Evolutionary conservation across 2,329 filamentous ascomycete genomes (phyloP), one percentile per base, ranked within the genome.

Genomic region (Hypocreales sp.): DNA sequence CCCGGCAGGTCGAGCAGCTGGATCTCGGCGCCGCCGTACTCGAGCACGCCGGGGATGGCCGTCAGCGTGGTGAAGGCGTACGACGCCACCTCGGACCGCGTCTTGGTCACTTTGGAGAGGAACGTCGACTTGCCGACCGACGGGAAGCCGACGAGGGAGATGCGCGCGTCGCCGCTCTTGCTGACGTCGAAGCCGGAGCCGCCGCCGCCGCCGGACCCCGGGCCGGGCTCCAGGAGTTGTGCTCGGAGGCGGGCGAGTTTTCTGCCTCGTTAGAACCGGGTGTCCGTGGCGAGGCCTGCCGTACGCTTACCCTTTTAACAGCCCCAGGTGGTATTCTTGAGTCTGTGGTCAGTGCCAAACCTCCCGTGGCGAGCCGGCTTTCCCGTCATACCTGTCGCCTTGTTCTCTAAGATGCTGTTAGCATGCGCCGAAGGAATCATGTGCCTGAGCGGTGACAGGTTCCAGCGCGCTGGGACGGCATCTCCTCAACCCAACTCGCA

Each of bases 71-170:
- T 98, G 70, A 98, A 98, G 31, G 87, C 76, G 50, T 98, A 98
- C 1, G 90, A 81, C 1, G 90, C 90, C 16, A 94, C 84, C 51
- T 94, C 87, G 27, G 84, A 93, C 47, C 83, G 84, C 21, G 92
- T 98, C 59, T 93, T 95, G 26, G 90, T 98, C 50, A 98, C 92
- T 48, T 95, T 94, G 26, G 86, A 94, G n/a, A 98, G 54, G 48
- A 98, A 95, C 0, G 90, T 98, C 3, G 90, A 98, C 61, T 98
- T 98, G 51, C 90, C 90, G 27, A 98, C 90, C 0, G 92, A 98
- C 0, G 92, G 90, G 44, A 98, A 98, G n/a, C 90, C 90, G 29
- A 98, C 92, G 3, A 98, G 72, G 2, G 92, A 84, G 56, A 98
- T 95, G 45, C 90, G 75, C 10, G 90, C 90, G 61, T 98, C 90